These are phyloP conservation scores for Sporothrix euskadiensis DNA, from an alignment of 2,329 filamentous ascomycete species.

Conservation along the genomic window DNA sequence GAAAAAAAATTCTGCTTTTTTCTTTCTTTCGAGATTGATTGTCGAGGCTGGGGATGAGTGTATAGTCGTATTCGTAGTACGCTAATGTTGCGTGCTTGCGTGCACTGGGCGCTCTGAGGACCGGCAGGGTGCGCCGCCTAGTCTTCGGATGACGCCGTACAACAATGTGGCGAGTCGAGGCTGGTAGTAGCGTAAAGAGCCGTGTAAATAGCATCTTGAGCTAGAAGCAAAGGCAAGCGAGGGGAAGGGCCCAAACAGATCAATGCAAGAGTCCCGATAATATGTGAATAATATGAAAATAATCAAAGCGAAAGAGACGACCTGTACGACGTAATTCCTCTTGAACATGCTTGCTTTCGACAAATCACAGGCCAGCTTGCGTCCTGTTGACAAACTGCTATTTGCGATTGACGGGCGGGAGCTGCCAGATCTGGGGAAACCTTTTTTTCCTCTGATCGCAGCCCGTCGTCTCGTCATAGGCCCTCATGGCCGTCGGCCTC, in stretches of 20 bases:
- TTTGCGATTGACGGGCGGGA: background rate
- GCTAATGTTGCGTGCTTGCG: background rate
- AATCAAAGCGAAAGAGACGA: background rate
- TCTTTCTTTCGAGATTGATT: background rate
- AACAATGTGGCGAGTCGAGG: background rate
- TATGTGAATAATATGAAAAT: background rate
- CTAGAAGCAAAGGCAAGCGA: background rate
- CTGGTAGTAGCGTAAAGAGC: background rate
- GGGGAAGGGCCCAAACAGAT: background rate
- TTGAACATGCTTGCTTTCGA: background rate
- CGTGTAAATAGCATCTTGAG: background rate
- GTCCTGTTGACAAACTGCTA: constrained; percentile 13
- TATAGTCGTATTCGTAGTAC: background rate
- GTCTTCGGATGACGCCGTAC: constrained; percentile 18
- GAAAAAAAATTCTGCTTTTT: background rate
- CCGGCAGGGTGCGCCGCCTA: constrained; percentile 14
- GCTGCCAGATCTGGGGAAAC: constrained; percentile 16
- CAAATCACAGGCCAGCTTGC: background rate
- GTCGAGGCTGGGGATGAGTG: background rate
- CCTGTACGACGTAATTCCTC: no score
- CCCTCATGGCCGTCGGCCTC: background rate
- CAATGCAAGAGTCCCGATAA: background rate
- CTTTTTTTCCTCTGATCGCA: background rate
- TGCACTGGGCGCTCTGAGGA: background rate
- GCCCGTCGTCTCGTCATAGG: background rate